phyloP scores from a whole-genome alignment of 148 eudicot species.

The Selenicereus undatus region DNA sequence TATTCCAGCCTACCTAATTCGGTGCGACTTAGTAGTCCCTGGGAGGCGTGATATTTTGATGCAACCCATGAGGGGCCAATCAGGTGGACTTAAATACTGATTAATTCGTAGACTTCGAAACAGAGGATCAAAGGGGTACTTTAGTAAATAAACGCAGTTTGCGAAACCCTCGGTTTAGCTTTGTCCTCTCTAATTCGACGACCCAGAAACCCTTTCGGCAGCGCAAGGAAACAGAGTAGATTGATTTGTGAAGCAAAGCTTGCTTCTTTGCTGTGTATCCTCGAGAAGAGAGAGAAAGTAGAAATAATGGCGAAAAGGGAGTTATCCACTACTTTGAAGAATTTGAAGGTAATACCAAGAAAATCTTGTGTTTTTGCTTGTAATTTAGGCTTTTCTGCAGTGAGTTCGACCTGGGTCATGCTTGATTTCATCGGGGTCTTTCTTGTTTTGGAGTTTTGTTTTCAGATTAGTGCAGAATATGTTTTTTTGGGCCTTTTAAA shows the following conservation, averaged over 20 bases:
- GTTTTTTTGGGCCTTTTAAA: constrained; percentile 3
- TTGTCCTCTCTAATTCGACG: background rate
- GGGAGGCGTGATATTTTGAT: background rate
- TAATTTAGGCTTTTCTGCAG: constrained; percentile 5
- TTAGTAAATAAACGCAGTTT: constrained; percentile 16
- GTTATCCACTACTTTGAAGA: constrained; percentile 66
- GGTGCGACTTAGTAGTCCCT: background rate
- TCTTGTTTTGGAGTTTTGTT: constrained; percentile 8
- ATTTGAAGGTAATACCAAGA: constrained; percentile 58
- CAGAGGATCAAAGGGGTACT: constrained; percentile 8
- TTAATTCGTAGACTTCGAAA: background rate
- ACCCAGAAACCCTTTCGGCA: constrained; percentile 6
- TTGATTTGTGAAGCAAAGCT: constrained; percentile 16
- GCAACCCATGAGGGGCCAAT: too few species aligned
- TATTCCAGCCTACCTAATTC: background rate
- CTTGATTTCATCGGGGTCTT: constrained; percentile 17
- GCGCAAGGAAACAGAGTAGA: background rate
- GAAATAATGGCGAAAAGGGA: constrained; percentile 66
- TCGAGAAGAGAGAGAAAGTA: constrained; percentile 12
- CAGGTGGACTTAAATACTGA: too few species aligned
- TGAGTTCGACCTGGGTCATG: constrained; percentile 27
- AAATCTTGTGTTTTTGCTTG: constrained; percentile 5
- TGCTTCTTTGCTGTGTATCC: background rate
- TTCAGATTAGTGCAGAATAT: constrained; percentile 8
- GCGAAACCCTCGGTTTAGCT: background rate